Percentiles rank a stretch among this genome's conserved stretches.
Conservation (phyloP, 176 grass and related monocot genomes). For the Carex myosuroides region DNA sequence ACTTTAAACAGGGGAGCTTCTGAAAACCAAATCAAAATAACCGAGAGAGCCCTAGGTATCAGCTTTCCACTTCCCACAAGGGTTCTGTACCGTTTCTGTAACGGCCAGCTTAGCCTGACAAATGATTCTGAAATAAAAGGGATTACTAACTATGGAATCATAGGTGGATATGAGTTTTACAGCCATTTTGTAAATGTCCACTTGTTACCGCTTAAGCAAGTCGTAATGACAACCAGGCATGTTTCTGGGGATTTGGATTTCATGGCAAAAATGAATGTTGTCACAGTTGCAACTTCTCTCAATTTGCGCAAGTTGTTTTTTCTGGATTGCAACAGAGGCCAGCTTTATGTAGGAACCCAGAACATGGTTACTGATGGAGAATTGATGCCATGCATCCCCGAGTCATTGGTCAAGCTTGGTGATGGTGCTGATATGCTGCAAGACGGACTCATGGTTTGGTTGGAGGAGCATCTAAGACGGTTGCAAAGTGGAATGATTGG, state of each 20-base stretch:
- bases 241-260: slow-evolving; percentile 24
- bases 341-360: slow-evolving; percentile 72
- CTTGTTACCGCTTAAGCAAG: slow-evolving; percentile 58
- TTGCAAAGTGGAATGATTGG: slow-evolving; percentile 71
- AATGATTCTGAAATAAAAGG: slow-evolving; percentile 3
- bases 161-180: slow-evolving; percentile 83
- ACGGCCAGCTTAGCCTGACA: slow-evolving; percentile 58
- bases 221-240: slow-evolving; percentile 43
- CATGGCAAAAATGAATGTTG: slow-evolving; percentile 30
- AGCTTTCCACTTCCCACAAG: slow-evolving; percentile 72
- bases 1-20: slow-evolving; percentile 74
- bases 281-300: slow-evolving; percentile 57
- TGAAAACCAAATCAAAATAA: slow-evolving; percentile 52
- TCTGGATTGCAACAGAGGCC: slow-evolving; percentile 56
- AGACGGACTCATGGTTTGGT: slow-evolving; percentile 90
- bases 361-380: slow-evolving; percentile 38
- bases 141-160: slow-evolving; percentile 47
- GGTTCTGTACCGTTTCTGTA: slow-evolving; percentile 82
- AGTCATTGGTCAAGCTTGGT: slow-evolving; percentile 44
- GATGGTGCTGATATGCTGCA: slow-evolving; percentile 36
- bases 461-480: slow-evolving; percentile 79
- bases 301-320: slow-evolving; percentile 53
- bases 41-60: slow-evolving; percentile 62
- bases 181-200: slow-evolving; percentile 57
- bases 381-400: slow-evolving; percentile 75